These are phyloP conservation scores for Zhuliangozyma blackwelliae DNA, from an alignment of 1,139 yeast genomes.

Conservation along the genomic window DNA sequence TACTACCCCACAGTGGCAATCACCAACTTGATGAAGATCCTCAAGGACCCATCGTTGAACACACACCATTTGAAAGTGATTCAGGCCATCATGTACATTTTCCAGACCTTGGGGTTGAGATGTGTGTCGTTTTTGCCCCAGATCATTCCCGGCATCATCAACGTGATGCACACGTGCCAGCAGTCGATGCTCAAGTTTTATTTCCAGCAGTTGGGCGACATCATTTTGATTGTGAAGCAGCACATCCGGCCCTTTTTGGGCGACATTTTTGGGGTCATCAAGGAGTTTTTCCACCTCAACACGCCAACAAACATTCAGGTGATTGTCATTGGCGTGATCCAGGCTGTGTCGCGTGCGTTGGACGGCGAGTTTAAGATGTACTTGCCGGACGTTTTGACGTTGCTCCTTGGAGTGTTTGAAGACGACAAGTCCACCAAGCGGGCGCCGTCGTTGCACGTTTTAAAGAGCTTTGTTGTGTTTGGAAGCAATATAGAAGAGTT, in stretches of 20 bases:
- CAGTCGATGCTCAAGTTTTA: conserved; percentile 81
- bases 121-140: conserved; percentile 85
- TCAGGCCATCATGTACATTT: conserved; percentile 87
- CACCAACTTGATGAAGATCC: conserved; percentile 72
- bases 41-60: conserved; percentile 80
- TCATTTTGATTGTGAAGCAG: conserved; percentile 80
- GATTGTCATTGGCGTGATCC: conserved; percentile 76
- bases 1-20: conserved; percentile 96
- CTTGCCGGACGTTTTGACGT: conserved; percentile 72
- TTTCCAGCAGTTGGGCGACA: conserved; percentile 80
- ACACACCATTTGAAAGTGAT: conserved; percentile 87
- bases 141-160: conserved; percentile 81
- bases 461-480: conserved; percentile 83
- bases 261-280: conserved; percentile 71
- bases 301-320: conserved; percentile 64
- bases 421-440: conserved; percentile 65
- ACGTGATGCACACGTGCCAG: conserved; percentile 82
- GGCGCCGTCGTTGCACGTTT: conserved; percentile 68
- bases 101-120: conserved; percentile 80
- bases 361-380: conserved; percentile 90
- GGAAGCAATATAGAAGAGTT: conserved; percentile 88
- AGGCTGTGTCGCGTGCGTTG: conserved; percentile 77
- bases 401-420: conserved; percentile 73
- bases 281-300: conserved; percentile 59
- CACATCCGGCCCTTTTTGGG: conserved; percentile 81